Evolutionary conservation across 2,329 filamentous ascomycete genomes (phyloP).

Genomic region (Botrytis cinerea): DNA sequence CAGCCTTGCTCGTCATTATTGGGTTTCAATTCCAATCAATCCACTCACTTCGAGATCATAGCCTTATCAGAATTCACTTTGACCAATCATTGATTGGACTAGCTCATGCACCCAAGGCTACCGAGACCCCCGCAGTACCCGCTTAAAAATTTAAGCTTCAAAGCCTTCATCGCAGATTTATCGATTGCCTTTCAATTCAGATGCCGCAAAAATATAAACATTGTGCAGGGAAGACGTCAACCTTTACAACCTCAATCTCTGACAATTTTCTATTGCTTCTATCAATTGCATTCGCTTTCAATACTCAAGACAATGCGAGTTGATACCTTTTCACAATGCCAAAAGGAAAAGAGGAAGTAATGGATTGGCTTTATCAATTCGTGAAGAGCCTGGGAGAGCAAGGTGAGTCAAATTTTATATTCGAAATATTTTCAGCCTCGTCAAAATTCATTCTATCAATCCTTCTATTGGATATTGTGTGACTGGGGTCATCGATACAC

Average conservation of each 20-base stretch:
- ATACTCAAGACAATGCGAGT: constrained; percentile 10
- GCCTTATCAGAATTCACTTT: neutral
- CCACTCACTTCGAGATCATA: neutral
- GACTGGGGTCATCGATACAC: constrained; percentile 3
- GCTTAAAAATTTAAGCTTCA: constrained; percentile 16
- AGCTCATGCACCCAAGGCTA: neutral
- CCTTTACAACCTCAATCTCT: constrained; percentile 10
- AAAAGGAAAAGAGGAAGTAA: constrained; percentile 23
- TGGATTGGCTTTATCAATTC: constrained; percentile 20
- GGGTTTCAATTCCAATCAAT: neutral
- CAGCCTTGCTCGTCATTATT: neutral
- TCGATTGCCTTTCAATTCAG: neutral
- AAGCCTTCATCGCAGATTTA: constrained; percentile 13
- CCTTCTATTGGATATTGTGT: neutral
- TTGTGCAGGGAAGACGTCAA: constrained; percentile 13
- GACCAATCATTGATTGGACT: neutral
- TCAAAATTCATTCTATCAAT: neutral
- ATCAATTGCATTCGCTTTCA: neutral
- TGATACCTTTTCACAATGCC: constrained; percentile 14
- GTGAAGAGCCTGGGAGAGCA: constrained; percentile 12
- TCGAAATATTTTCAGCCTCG: constrained; percentile 10
- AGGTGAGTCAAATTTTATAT: constrained; percentile 17
- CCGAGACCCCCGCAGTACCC: constrained; percentile 13
- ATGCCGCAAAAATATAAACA: constrained; percentile 9
- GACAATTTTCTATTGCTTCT: neutral